phyloP scores from a whole-genome alignment of 345 rosid genomes.

The Camelina hispida region DNA sequence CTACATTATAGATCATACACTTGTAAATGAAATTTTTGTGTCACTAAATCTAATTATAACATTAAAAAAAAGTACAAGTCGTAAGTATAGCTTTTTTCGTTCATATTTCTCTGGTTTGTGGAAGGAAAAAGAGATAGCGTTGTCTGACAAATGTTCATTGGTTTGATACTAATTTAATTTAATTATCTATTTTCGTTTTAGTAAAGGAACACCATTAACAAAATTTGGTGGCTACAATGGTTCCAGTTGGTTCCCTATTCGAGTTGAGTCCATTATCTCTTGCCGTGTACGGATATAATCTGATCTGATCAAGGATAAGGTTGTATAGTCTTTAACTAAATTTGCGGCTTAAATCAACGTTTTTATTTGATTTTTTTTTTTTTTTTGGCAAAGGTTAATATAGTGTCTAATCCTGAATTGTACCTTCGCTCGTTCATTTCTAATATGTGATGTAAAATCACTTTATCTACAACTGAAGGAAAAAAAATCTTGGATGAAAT shows the following conservation, averaged over 20 bases:
- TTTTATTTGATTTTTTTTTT: too few relatives aligned
- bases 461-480: too few relatives aligned
- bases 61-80: neutral
- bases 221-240: constrained; percentile 18
- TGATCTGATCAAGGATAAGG: constrained; percentile 18
- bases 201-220: neutral
- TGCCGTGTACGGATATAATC: constrained; percentile 27
- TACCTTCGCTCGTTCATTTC: too few relatives aligned
- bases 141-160: neutral
- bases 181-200: neutral
- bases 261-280: constrained; percentile 28
- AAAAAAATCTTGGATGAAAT: too few relatives aligned
- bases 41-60: too few relatives aligned
- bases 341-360: neutral
- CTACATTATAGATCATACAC: too few relatives aligned
- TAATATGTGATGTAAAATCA: too few relatives aligned
- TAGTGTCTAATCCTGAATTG: too few relatives aligned
- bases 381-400: too few relatives aligned
- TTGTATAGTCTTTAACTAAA: neutral
- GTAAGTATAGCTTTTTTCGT: neutral
- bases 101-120: neutral
- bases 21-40: too few relatives aligned
- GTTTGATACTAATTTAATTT: neutral
- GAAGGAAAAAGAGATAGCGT: neutral
- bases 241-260: constrained; percentile 24